Evolutionary conservation across 1,139 yeast genomes (phyloP).

Genomic region (Debaryomyces subglobosus): DNA sequence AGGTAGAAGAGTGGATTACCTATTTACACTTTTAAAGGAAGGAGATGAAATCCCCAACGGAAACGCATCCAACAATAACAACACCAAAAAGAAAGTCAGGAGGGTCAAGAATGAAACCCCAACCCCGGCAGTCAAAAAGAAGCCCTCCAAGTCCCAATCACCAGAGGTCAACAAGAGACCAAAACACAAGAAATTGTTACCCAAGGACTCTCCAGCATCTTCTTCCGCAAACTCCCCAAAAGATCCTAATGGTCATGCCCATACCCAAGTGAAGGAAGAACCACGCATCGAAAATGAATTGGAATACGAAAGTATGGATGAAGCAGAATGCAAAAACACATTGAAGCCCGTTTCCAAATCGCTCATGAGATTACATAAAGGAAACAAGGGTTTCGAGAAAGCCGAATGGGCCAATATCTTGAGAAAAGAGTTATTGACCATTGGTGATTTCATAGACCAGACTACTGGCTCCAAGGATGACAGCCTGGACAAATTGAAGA

Average conservation of each 20-base stretch:
- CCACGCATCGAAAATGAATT: slow-evolving; percentile 39
- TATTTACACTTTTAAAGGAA: slow-evolving; percentile 68
- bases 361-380: slow-evolving; percentile 72
- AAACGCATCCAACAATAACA: slow-evolving; percentile 13
- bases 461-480: slow-evolving; percentile 14
- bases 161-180: slow-evolving; percentile 20
- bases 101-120: slow-evolving; percentile 25
- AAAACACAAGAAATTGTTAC: slow-evolving; percentile 17
- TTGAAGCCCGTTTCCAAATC: slow-evolving; percentile 78
- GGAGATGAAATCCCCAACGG: slow-evolving; percentile 38
- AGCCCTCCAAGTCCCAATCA: slow-evolving; percentile 21
- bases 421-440: slow-evolving; percentile 71
- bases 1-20: slow-evolving; percentile 90
- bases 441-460: slow-evolving; percentile 68
- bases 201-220: slow-evolving; percentile 13
- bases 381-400: slow-evolving; percentile 80
- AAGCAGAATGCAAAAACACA: slow-evolving; percentile 61
- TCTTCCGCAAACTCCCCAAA: slow-evolving; percentile 15
- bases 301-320: slow-evolving; percentile 86
- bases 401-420: slow-evolving; percentile 81
- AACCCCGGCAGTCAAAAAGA: slow-evolving; percentile 14
- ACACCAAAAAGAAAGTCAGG: slow-evolving; percentile 20
- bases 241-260: slow-evolving; percentile 13
- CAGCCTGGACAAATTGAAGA: slow-evolving; percentile 45
- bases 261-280: slow-evolving; percentile 14